These are phyloP conservation scores for Macadamia tetraphylla DNA, from an alignment of 164 flowering plant species.

Conservation along the genomic window DNA sequence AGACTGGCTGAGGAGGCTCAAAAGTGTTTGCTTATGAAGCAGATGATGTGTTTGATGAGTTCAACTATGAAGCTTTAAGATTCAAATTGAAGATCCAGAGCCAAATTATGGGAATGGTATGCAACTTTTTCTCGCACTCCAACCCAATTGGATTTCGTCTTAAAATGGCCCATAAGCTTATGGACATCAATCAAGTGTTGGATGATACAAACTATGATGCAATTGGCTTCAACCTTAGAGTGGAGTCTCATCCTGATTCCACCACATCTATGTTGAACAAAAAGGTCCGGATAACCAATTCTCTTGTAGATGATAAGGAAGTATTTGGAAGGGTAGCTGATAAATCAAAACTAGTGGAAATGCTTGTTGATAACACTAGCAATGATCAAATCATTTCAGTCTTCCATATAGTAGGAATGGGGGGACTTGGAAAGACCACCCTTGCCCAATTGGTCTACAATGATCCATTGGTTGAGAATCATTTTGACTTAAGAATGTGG, in stretches of 20 bases:
- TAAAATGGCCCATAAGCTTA: constrained; percentile 16
- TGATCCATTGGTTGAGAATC: not conserved
- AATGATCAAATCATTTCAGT: no score
- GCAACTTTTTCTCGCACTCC: constrained; percentile 7
- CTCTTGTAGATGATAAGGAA: not conserved
- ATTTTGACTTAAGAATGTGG: not conserved
- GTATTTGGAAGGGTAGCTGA: not conserved
- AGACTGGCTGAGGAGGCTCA: no score
- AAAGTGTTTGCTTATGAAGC: no score
- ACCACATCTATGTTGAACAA: no score
- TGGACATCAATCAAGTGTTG: constrained; percentile 12
- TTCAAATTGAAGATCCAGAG: not conserved
- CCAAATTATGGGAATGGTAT: not conserved
- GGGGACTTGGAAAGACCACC: no score
- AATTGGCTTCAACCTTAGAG: constrained; percentile 1
- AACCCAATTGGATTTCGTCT: constrained; percentile 7
- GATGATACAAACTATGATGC: constrained; percentile 7
- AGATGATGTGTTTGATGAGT: constrained; percentile 17
- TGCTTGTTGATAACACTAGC: no score
- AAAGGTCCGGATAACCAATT: no score
- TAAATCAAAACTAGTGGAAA: no score
- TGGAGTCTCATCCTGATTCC: no score
- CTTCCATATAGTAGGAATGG: no score
- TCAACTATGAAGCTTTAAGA: constrained; percentile 3
- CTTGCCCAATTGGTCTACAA: no score